Evolutionary conservation across 331 rosid species (phyloP).

Genomic region (Rhamnella rubrinervis): DNA sequence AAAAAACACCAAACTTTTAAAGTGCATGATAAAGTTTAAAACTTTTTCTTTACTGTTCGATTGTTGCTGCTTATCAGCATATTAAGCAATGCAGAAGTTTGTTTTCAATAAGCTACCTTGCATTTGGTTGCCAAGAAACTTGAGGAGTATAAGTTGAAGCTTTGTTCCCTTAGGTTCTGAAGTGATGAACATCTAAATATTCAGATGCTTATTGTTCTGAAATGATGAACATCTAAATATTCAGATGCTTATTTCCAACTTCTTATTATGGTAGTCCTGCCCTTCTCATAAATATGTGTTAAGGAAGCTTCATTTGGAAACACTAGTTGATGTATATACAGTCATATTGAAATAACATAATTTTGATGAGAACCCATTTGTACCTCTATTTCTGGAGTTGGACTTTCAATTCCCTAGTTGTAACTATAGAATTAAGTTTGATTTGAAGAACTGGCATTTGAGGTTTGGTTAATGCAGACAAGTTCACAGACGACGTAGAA

Average conservation of each 20-base stretch:
- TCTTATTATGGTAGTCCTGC: too few species aligned
- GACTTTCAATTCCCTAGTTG: background rate
- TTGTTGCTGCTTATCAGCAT: constrained; percentile 8
- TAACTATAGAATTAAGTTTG: constrained; percentile 5
- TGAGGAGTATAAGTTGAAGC: too few species aligned
- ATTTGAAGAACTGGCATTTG: constrained; percentile 1
- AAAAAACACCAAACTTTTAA: background rate
- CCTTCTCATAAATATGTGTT: background rate
- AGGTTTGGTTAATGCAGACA: constrained; percentile 57
- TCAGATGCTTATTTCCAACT: too few species aligned
- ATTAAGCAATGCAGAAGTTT: background rate
- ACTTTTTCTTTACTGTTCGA: constrained; percentile 15
- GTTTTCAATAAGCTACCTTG: constrained; percentile 13
- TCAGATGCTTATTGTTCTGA: too few species aligned
- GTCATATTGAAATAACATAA: constrained; percentile 3
- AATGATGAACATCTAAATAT: too few species aligned
- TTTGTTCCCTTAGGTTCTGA: too few species aligned
- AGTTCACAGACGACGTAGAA: constrained; percentile 68
- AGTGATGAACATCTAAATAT: too few species aligned
- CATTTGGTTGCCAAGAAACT: background rate
- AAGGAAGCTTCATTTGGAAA: background rate
- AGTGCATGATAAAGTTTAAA: constrained; percentile 6
- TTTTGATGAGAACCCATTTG: background rate
- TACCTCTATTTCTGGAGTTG: background rate
- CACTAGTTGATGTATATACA: background rate